Conservation (phyloP, 2,329 filamentous ascomycete genomes). For the Beauveria caledonica region DNA sequence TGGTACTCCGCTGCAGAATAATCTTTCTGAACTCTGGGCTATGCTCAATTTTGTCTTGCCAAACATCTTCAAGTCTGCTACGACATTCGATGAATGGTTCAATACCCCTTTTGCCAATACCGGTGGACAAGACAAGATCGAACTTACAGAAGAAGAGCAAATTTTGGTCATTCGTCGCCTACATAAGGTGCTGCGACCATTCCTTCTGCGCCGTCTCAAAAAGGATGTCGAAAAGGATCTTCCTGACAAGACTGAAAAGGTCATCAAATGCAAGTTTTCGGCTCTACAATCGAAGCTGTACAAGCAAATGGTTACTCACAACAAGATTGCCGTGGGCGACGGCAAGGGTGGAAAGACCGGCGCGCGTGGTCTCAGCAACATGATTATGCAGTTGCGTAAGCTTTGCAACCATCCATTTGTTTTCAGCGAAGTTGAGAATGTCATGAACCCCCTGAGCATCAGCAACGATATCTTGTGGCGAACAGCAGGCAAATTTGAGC, state of each 20-base stretch:
- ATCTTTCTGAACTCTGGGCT: slow-evolving; percentile 90
- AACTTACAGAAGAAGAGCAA: slow-evolving; percentile 98
- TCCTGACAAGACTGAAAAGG: slow-evolving; percentile 97
- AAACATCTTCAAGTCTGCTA: slow-evolving; percentile 98
- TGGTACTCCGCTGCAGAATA: slow-evolving; percentile 95
- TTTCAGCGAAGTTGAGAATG: slow-evolving; percentile 94
- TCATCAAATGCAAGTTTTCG: slow-evolving; percentile 98
- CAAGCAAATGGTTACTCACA: slow-evolving; percentile 94
- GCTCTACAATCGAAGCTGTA: slow-evolving; percentile 88
- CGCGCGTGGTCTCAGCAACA: slow-evolving; percentile 93
- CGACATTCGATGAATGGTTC: slow-evolving; percentile 99
- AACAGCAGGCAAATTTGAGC: slow-evolving; percentile 93
- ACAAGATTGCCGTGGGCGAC: slow-evolving; percentile 89
- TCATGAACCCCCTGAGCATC: slow-evolving; percentile 83
- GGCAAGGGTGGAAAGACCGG: slow-evolving; percentile 92
- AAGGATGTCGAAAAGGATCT: slow-evolving; percentile 99
- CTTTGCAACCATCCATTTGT: slow-evolving; percentile 99
- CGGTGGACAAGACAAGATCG: slow-evolving; percentile 96
- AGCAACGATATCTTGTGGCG: slow-evolving; percentile 95
- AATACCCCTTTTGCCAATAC: slow-evolving; percentile 99
- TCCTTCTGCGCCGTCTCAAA: slow-evolving; percentile 96
- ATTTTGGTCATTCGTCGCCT: slow-evolving; percentile 95
- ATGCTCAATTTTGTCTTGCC: slow-evolving; percentile 97
- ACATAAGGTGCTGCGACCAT: slow-evolving; percentile 94
- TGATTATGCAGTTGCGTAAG: slow-evolving; percentile 99